These are phyloP conservation scores for Fusarium virguliforme DNA, from an alignment of 2,329 filamentous ascomycete species.

Conservation along the genomic window DNA sequence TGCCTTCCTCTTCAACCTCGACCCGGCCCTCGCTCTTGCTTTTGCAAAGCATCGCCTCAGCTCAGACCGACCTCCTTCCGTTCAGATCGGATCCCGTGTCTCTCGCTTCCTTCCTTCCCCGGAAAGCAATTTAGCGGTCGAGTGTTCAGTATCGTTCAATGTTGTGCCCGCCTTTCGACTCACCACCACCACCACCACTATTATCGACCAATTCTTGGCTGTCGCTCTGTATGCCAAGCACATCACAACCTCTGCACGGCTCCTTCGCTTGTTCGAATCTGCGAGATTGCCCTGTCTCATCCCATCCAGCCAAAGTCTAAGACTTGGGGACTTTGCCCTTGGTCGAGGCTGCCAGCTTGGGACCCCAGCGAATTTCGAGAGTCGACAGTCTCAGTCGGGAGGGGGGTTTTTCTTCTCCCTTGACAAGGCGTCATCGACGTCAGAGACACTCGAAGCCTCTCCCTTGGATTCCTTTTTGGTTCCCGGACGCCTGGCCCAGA, in stretches of 20 bases:
- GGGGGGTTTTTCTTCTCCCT: constrained; percentile 36
- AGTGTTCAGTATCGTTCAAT: constrained; percentile 30
- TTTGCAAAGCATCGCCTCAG: not conserved
- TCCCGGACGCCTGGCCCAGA: constrained; percentile 18
- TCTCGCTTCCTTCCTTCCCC: constrained; percentile 26
- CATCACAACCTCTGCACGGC: constrained; percentile 17
- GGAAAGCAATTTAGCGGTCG: constrained; percentile 19
- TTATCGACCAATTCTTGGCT: constrained; percentile 35
- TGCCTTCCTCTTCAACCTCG: constrained; percentile 25
- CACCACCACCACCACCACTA: constrained; percentile 26
- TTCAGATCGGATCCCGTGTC: constrained; percentile 10
- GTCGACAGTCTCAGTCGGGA: constrained; percentile 32
- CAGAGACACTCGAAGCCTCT: constrained; percentile 26
- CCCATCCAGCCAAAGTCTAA: constrained; percentile 27
- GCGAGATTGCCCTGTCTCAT: constrained; percentile 45
- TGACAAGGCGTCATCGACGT: constrained; percentile 28
- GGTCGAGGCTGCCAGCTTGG: constrained; percentile 17
- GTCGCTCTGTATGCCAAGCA: constrained; percentile 34
- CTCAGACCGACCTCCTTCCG: constrained; percentile 1
- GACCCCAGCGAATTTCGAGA: constrained; percentile 31
- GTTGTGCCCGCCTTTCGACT: constrained; percentile 33
- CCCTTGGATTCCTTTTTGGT: constrained; percentile 33
- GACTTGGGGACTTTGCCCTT: constrained; percentile 33
- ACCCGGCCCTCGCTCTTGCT: constrained; percentile 15
- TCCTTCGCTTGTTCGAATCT: constrained; percentile 27